Evolutionary conservation across 768 basidiomycete species (phyloP).

Genomic region (Pisolithus albus): DNA sequence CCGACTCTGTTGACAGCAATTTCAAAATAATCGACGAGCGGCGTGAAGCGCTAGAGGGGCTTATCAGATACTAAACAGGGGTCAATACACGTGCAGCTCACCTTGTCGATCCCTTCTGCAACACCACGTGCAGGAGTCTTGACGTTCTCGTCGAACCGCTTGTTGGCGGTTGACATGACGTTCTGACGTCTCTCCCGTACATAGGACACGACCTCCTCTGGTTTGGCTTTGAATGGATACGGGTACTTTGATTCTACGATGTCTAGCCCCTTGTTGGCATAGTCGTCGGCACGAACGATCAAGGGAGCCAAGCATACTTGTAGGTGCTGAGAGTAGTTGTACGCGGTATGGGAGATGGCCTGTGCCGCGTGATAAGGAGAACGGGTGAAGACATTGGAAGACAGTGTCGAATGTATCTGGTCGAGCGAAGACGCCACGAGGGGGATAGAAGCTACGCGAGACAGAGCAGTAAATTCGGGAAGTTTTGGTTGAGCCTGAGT

Average conservation of each 20-base stretch:
- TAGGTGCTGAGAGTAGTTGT: constrained; percentile 57
- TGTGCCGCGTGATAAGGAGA: constrained; percentile 63
- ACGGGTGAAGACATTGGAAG: constrained; percentile 53
- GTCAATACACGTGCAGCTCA: constrained; percentile 27
- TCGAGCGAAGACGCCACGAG: constrained; percentile 58
- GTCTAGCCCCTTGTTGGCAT: constrained; percentile 71
- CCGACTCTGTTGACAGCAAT: constrained; percentile 44
- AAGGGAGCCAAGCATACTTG: constrained; percentile 61
- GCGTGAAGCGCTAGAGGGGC: constrained; percentile 51
- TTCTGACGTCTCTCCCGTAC: constrained; percentile 52
- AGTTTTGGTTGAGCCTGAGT: constrained; percentile 18
- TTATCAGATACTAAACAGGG: constrained; percentile 8
- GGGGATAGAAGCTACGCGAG: constrained; percentile 67
- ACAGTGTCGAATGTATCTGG: constrained; percentile 53
- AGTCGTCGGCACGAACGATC: constrained; percentile 54
- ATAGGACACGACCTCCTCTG: constrained; percentile 60
- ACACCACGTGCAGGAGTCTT: constrained; percentile 55
- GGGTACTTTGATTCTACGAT: constrained; percentile 67
- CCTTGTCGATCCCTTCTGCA: constrained; percentile 68
- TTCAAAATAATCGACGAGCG: constrained; percentile 68
- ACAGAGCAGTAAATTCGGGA: constrained; percentile 56
- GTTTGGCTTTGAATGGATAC: constrained; percentile 66
- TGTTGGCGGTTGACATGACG: constrained; percentile 48
- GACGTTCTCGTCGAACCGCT: constrained; percentile 60
- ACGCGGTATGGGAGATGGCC: constrained; percentile 50